These are phyloP conservation scores for Allodekkera sacchari DNA, from an alignment of 805 yeast genomes.

Conservation along the genomic window DNA sequence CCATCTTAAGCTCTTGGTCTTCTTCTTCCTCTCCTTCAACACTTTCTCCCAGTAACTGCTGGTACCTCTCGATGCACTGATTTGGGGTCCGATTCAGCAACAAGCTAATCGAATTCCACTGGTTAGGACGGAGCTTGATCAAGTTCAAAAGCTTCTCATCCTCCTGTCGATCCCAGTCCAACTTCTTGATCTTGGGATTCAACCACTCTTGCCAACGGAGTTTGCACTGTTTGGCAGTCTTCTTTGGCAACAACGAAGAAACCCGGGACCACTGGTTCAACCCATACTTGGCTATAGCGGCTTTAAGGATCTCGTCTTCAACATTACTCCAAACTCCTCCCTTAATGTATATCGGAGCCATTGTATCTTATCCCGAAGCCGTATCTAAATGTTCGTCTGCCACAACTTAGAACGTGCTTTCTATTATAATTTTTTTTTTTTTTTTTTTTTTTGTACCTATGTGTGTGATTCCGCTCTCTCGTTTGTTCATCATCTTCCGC, in stretches of 20 bases:
- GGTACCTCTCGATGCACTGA: conserved; percentile 80
- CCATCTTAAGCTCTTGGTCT: conserved; percentile 13
- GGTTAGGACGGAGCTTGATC: conserved; percentile 74
- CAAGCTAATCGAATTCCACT: conserved; percentile 89
- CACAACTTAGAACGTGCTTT: too few relatives aligned
- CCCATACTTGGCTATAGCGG: conserved; percentile 91
- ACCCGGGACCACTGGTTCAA: conserved; percentile 92
- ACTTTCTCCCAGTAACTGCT: conserved; percentile 50
- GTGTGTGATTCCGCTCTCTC: too few relatives aligned
- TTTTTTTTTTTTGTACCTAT: too few relatives aligned
- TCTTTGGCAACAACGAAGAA: conserved; percentile 74
- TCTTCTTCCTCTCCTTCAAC: conserved; percentile 22
- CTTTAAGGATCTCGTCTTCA: conserved; percentile 78
- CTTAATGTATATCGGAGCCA: conserved; percentile 63
- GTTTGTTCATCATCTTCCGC: too few relatives aligned
- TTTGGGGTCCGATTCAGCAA: conserved; percentile 78
- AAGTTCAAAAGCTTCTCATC: conserved; percentile 63
- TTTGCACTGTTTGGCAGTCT: conserved; percentile 86
- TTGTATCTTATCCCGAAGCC: conserved; percentile 9
- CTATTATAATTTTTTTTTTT: too few relatives aligned
- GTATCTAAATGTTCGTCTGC: too few relatives aligned
- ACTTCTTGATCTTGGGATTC: conserved; percentile 58
- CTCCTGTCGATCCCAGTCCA: conserved; percentile 67
- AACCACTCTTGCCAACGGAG: conserved; percentile 89
- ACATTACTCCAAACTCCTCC: conserved; percentile 89